Conservation (phyloP, 148 eudicot species). For the Simmondsia chinensis region DNA sequence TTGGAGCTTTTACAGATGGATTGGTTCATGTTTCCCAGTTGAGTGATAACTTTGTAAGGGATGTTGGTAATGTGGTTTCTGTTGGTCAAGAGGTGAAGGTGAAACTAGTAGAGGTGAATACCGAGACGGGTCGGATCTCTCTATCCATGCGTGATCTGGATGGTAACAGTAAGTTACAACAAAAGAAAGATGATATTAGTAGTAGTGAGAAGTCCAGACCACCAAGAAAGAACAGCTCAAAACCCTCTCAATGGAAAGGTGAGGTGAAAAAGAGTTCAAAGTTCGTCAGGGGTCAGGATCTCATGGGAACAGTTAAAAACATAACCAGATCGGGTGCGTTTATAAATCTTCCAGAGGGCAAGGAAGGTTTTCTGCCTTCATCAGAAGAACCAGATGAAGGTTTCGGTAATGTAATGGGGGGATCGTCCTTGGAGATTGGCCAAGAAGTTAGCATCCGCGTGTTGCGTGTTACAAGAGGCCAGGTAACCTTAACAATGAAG, state of each 20-base stretch:
- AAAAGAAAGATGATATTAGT: constrained; percentile 24
- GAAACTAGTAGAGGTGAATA: constrained; percentile 65
- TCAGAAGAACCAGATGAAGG: constrained; percentile 78
- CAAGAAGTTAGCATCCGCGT: constrained; percentile 89
- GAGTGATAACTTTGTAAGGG: constrained; percentile 79
- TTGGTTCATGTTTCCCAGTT: constrained; percentile 83
- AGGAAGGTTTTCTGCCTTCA: constrained; percentile 82
- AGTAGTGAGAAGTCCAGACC: constrained; percentile 36
- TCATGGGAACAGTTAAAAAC: constrained; percentile 81
- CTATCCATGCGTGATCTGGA: constrained; percentile 82
- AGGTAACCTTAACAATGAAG: constrained; percentile 72
- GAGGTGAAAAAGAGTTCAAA: constrained; percentile 49
- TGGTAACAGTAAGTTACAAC: constrained; percentile 31
- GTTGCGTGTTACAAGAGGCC: constrained; percentile 58
- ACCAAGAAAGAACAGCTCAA: constrained; percentile 33
- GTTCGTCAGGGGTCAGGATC: constrained; percentile 75
- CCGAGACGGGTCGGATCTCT: constrained; percentile 70
- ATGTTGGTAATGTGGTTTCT: constrained; percentile 58
- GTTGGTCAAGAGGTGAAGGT: constrained; percentile 94
- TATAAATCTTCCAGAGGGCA: constrained; percentile 79
- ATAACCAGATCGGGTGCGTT: constrained; percentile 66
- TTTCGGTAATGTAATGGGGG: constrained; percentile 47
- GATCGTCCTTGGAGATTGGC: constrained; percentile 62
- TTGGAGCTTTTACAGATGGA: constrained; percentile 96
- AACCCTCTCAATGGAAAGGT: constrained; percentile 28